Evolutionary conservation across 768 basidiomycete species (phyloP).

Genomic region (Phlebiopsis gigantea): DNA sequence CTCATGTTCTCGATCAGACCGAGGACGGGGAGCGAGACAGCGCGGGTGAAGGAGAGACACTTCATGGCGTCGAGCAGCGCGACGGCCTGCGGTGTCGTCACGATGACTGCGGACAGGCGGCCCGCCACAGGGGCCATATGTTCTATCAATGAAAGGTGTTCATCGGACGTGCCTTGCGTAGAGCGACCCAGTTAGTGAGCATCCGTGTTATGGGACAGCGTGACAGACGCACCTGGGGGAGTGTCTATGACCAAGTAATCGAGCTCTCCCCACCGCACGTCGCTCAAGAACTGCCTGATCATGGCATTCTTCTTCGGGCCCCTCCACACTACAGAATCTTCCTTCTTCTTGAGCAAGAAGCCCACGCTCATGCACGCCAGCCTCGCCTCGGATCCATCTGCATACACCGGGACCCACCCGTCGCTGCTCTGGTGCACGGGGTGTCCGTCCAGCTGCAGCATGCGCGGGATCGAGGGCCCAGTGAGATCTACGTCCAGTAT

Average conservation of each 20-base stretch:
- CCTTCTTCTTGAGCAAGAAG: conserved; percentile 84
- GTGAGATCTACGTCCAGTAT: conserved; percentile 93
- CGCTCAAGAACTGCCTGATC: conserved; percentile 92
- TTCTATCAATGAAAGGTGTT: conserved; percentile 92
- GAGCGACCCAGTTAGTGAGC: neutral
- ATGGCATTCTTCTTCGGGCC: conserved; percentile 99
- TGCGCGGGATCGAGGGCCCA: conserved; percentile 91
- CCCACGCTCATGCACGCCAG: conserved; percentile 96
- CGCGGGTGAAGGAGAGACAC: conserved; percentile 91
- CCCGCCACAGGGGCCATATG: conserved; percentile 83
- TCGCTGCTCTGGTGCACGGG: conserved; percentile 90
- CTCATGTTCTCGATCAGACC: conserved; percentile 99
- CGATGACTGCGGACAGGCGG: conserved; percentile 79
- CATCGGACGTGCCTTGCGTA: conserved; percentile 93
- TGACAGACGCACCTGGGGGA: conserved; percentile 71
- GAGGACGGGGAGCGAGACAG: conserved; percentile 79
- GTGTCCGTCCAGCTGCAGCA: conserved; percentile 86
- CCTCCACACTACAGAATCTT: conserved; percentile 95
- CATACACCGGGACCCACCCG: conserved; percentile 98
- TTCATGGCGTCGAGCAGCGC: conserved; percentile 94
- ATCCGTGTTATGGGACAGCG: neutral
- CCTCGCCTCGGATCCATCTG: conserved; percentile 69
- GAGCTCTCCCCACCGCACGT: conserved; percentile 92
- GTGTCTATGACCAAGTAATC: conserved; percentile 96
- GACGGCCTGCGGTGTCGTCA: conserved; percentile 97